phyloP scores from a whole-genome alignment of 2,329 filamentous ascomycete genomes.

The Trichophaea hybrida region DNA sequence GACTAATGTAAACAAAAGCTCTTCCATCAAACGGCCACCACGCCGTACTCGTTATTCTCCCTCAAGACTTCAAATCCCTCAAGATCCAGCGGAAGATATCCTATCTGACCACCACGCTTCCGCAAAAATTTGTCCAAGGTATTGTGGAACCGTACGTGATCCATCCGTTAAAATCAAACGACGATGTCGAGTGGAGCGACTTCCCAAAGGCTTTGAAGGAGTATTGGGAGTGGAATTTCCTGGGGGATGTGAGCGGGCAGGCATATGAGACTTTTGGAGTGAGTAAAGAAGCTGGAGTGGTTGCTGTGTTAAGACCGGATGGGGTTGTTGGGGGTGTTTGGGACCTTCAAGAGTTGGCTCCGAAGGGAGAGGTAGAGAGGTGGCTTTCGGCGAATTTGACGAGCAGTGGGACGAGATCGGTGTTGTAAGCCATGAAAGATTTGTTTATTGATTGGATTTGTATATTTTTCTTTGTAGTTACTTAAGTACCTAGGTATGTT shows the following conservation, averaged over 20 bases:
- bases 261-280: constrained; percentile 82
- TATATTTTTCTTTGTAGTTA: neutral
- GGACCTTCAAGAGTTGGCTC: neutral
- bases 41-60: constrained; percentile 1
- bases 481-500: too few species aligned
- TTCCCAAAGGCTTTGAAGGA: neutral
- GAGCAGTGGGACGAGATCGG: neutral
- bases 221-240: neutral
- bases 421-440: neutral
- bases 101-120: neutral
- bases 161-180: neutral
- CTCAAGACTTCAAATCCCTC: neutral
- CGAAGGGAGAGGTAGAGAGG: neutral
- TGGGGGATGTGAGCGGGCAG: constrained; percentile 46
- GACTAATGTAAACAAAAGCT: neutral
- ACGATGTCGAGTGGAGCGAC: constrained; percentile 4
- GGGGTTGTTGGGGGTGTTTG: constrained; percentile 66
- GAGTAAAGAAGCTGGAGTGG: constrained; percentile 54
- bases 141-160: neutral
- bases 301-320: constrained; percentile 74
- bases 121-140: neutral
- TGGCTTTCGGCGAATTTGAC: neutral
- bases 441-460: neutral
- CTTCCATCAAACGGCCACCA: neutral
- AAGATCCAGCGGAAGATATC: neutral